phyloP scores from a whole-genome alignment of 805 yeast genomes.

The Schwanniomyces pseudopolymorphus region DNA sequence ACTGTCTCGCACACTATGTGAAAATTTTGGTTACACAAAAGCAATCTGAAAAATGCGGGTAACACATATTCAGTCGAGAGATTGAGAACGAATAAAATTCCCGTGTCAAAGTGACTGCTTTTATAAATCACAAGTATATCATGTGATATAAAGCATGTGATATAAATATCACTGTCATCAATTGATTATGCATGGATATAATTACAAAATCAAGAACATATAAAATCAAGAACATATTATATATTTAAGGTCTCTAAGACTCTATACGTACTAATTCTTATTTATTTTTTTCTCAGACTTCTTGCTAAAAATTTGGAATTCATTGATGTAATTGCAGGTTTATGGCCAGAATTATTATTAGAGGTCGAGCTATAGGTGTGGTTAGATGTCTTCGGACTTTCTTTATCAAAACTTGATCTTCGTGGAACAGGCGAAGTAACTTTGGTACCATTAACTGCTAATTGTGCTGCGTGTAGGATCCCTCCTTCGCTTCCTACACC shows the following conservation, averaged over 20 bases:
- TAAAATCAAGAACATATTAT: not conserved
- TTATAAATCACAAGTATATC: not conserved
- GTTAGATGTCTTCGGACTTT: constrained; percentile 3
- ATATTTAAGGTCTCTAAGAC: not conserved
- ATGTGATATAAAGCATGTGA: not conserved
- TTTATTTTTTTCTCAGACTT: constrained; percentile 44
- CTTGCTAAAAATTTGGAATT: constrained; percentile 64
- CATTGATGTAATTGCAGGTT: constrained; percentile 46
- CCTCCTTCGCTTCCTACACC: constrained; percentile 14
- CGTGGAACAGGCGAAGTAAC: constrained; percentile 22
- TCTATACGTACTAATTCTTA: not conserved
- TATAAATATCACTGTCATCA: too few species aligned
- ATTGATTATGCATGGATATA: too few species aligned
- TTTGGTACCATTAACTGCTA: constrained; percentile 33
- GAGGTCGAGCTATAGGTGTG: not conserved
- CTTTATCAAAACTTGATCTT: constrained; percentile 38
- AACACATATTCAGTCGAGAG: constrained; percentile 1
- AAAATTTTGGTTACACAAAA: constrained; percentile 10
- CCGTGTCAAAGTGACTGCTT: constrained; percentile 7
- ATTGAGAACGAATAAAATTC: not conserved
- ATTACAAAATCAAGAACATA: too few species aligned
- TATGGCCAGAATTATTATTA: not conserved
- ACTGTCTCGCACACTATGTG: constrained; percentile 2
- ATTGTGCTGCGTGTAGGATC: constrained; percentile 43
- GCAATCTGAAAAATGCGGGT: constrained; percentile 5